Evolutionary conservation across 2,329 filamentous ascomycete genomes (phyloP), one percentile per base, ranked within the genome.

Genomic region (Chaetomiaceae sp.): DNA sequence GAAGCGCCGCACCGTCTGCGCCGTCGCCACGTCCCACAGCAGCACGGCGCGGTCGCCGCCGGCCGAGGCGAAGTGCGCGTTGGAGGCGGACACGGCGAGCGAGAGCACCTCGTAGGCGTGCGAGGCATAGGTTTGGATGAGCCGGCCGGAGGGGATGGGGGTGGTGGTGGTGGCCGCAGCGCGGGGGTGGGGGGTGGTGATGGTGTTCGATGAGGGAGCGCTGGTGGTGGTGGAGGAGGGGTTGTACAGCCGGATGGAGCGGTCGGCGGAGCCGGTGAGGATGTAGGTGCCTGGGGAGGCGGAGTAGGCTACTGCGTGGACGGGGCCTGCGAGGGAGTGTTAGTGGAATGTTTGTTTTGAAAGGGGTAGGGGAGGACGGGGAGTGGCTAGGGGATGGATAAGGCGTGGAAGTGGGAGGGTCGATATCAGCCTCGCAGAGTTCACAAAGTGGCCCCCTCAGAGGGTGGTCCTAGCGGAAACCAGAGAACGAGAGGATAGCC

Each of bases 31-130:
- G 66, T 98, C 93, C 93, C 93, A 97, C 5, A 96, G 74, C 62
- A 96, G 96, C 0, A 95, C 88, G 51, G 79, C 76, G 57, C 91
- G 86, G 69, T 98, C 93, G 49, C 93, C 93, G 56, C 93, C 93
- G 1, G 81, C 79, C n/a, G 84, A 90, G 9, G 83, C 84, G 65
- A 98, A 96, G 35, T 81, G 81, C 55, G 88, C 78, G 66, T 98
- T 98, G 68, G 88, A 84, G 19, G 71, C 61, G 7, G 79, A 71
- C 40, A 96, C 84, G 42, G 78, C 74, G 32, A 98, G 74, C 55
- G 87, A 86, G 50, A 96, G 82, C 7, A 98, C 85, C 57, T 90
- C 86, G 70, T 98, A 95, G 56, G 88, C 90, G 68, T 98, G 93
- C 2, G 86, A 88, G 29, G 82, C 72, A 69, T 95, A 98, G 29